Conservation (phyloP, 768 basidiomycete species). For the Podaxis pistillaris region DNA sequence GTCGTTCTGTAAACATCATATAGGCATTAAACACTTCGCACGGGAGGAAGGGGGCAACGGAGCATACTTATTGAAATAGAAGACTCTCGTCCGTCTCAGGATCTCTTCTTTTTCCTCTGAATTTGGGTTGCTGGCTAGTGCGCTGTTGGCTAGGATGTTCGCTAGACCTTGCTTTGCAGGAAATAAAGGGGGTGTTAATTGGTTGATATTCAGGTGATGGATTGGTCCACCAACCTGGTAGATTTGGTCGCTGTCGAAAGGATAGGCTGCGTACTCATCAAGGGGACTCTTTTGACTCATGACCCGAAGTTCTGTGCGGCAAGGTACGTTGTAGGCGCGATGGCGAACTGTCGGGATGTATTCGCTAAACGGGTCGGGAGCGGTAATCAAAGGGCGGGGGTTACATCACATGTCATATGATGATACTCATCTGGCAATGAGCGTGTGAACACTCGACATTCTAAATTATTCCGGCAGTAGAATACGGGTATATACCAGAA, state of each 20-base stretch:
- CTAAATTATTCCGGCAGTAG: too few species aligned
- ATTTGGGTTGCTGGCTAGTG: slow-evolving; percentile 31
- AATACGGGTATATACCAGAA: too few species aligned
- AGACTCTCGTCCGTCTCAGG: slow-evolving; percentile 55
- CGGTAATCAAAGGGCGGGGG: too few species aligned
- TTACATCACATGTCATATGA: too few species aligned
- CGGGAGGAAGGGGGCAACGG: slow-evolving; percentile 1
- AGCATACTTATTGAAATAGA: slow-evolving; percentile 70
- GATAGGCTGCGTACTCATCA: slow-evolving; percentile 38
- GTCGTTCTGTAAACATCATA: slow-evolving; percentile 29
- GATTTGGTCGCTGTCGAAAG: slow-evolving; percentile 54
- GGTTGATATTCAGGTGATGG: neutral
- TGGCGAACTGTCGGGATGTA: too few species aligned
- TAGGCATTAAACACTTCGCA: neutral
- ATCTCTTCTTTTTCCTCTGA: slow-evolving; percentile 44
- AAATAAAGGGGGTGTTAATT: slow-evolving; percentile 13
- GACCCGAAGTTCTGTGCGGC: too few species aligned
- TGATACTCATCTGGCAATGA: too few species aligned
- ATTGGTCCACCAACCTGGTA: slow-evolving; percentile 49
- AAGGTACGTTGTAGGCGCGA: too few species aligned
- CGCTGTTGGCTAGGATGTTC: slow-evolving; percentile 47
- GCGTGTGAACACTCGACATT: too few species aligned
- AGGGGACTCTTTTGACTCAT: slow-evolving; percentile 4
- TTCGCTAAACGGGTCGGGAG: too few species aligned
- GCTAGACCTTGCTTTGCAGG: slow-evolving; percentile 64